Conservation (phyloP, 352 stramenopile genomes). For the Globisporangium radiosum region DNA sequence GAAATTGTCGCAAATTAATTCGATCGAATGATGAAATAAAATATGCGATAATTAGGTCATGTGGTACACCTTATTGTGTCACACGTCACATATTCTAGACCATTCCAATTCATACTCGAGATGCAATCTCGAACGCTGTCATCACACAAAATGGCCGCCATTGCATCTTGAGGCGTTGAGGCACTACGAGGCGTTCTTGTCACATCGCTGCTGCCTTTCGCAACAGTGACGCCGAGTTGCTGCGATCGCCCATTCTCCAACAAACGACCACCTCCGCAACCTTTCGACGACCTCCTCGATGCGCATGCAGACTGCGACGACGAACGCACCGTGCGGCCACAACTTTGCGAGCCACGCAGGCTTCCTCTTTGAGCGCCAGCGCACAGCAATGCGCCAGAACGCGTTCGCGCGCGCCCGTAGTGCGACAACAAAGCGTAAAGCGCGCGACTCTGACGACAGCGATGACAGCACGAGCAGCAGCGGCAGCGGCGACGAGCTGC, state of each 20-base stretch:
- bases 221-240: background rate
- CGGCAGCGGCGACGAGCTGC: constrained; percentile 3
- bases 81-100: background rate
- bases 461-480: background rate
- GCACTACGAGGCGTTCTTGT: background rate
- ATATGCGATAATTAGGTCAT: too few relatives aligned
- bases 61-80: too few relatives aligned
- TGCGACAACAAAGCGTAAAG: constrained; percentile 33
- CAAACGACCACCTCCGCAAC: background rate
- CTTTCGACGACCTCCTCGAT: background rate
- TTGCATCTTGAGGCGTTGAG: background rate
- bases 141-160: background rate
- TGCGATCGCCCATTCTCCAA: background rate
- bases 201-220: background rate
- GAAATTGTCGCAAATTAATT: too few relatives aligned
- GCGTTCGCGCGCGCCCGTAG: constrained; percentile 34
- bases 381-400: constrained; percentile 34
- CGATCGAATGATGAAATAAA: too few relatives aligned
- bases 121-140: background rate
- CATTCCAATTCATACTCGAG: background rate
- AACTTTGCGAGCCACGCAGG: constrained; percentile 27
- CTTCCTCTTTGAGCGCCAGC: constrained; percentile 36
- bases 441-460: constrained; percentile 18
- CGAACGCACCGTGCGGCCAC: constrained; percentile 27
- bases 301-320: constrained; percentile 6